These are phyloP conservation scores for sorghum (Sorghum bicolor) DNA, from an alignment of 176 grass and related monocot species.

Conservation along the genomic window Sorghum_bicolor_NCBIv3 NC_012878.2:51470001-51470500, in stretches of 20 bases:
- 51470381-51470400: no score
- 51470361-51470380: neutral
- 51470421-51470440: no score
- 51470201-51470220: neutral
- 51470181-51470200: neutral
- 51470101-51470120: neutral
- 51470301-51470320: neutral
- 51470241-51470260: neutral
- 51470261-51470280: neutral
- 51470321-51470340: neutral
- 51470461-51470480: no score
- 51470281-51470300: neutral
- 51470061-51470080: neutral
- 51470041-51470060: neutral
- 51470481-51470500: no score
- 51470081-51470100: slow-evolving; percentile 7
- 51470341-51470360: neutral
- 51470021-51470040: neutral
- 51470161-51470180: neutral
- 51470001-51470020: neutral
- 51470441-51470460: no score
- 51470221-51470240: neutral
- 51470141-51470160: neutral
- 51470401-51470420: no score
- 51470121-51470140: neutral